Evolutionary conservation across 106 monocot species (phyloP), one percentile per base, ranked within the genome.

Genomic region (Dendrobium officinale): DNA sequence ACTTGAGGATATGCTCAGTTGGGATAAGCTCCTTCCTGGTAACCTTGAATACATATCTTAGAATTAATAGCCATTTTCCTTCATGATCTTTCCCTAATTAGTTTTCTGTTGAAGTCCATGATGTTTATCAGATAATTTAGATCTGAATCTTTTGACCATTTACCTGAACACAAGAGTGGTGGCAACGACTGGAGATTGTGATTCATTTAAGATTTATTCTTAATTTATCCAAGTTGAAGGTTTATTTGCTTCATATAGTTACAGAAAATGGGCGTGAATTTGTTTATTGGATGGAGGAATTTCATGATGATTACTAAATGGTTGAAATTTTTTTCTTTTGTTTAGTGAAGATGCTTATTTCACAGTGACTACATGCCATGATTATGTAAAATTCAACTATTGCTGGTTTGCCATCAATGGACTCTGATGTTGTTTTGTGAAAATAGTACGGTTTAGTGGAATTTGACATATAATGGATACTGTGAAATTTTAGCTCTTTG

Each of bases 1-100:
- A 73, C 87, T 98, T 6, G 98, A 98, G 85, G 92, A 98, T 77
- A 98, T 98, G 98, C 92, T 98, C 73, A 89, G 83, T 79, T 98
- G 85, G 83, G 94, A 94, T 79, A 98, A 94, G 79, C 85, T 98
- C 37, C 84, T 98, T 8, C 97, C 97, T 56, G 97, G 97, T 98
- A 82, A 73, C 9, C 55, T 29, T 19, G 26, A 75, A 43, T 1
- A 44, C 0, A 13, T 1, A 10, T 13, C 15, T 51, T 13, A 51
- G 51, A 13, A 51, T 51, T 13, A 15, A 11, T 10, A 11, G 51
- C 51, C 51, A 43, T 5, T 26, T 66, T 24, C 24, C 58, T 66
- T 9, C 9, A 6, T 26, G 64, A 16, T 51, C 51, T 61, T 61
- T 5, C 61, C 22, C 2, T 58, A 20, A 58, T 19, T 54, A 10